A percentile compares a stretch with the other conserved stretches of the same genome.
Evolutionary conservation across 2,329 filamentous ascomycete genomes (phyloP).

Genomic region (Albophoma yamanashiensis): DNA sequence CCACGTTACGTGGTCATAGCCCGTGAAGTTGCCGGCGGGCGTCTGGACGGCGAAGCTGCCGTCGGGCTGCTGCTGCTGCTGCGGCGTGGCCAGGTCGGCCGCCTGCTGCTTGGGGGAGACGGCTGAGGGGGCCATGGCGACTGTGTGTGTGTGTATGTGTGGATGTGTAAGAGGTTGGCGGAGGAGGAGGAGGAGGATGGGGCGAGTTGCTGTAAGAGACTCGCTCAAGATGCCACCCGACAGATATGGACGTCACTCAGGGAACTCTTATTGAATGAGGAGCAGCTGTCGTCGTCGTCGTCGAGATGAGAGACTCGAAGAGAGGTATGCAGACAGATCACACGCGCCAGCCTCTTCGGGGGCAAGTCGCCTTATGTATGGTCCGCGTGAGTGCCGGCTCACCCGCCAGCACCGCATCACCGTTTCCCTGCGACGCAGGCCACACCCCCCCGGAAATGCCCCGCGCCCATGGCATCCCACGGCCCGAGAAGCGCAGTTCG

Average conservation of each 20-base stretch:
- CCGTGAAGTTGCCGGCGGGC: slow-evolving; percentile 50
- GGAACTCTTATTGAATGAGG: background rate
- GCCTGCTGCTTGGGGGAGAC: slow-evolving; percentile 36
- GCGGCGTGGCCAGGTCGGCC: slow-evolving; percentile 25
- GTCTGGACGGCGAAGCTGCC: slow-evolving; percentile 45
- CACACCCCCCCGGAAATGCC: slow-evolving; percentile 10
- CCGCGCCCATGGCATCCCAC: slow-evolving; percentile 10
- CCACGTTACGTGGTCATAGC: slow-evolving; percentile 92
- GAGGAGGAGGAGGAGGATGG: background rate
- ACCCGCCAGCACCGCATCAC: background rate
- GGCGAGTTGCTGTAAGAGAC: background rate
- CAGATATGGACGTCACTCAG: background rate
- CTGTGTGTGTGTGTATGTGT: background rate
- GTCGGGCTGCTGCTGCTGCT: slow-evolving; percentile 26
- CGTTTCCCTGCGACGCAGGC: background rate
- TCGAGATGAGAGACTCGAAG: background rate
- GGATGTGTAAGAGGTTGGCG: background rate
- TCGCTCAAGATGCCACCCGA: background rate
- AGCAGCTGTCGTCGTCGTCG: background rate
- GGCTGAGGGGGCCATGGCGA: slow-evolving; percentile 34
- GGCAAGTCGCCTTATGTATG: background rate
- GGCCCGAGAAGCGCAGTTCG: slow-evolving; percentile 6
- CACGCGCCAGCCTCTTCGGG: background rate
- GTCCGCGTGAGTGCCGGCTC: background rate
- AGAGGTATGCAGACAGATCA: background rate